phyloP scores from a whole-genome alignment of 108 stramenopile species.

The Skeletonema tropicum region DNA sequence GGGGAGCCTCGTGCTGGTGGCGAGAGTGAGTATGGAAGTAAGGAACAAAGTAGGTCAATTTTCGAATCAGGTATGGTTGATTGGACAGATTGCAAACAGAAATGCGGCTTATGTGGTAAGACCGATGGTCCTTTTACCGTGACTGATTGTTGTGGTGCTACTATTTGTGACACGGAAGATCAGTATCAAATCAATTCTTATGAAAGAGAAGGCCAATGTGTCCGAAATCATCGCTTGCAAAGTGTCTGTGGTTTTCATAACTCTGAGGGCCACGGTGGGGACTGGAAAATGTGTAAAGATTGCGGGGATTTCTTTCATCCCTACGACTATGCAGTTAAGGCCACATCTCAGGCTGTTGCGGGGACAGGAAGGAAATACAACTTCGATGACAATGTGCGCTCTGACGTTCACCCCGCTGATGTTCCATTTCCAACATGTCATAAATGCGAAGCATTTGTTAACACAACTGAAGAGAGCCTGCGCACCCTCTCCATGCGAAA shows the following conservation, averaged over 20 bases:
- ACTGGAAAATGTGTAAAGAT: conserved; percentile 17
- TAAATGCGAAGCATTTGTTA: conserved; percentile 9
- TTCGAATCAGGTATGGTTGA: conserved; percentile 14
- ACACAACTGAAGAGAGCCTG: conserved; percentile 19
- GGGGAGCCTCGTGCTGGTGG: conserved; percentile 8
- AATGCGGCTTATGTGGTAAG: conserved; percentile 19
- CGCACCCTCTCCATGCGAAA: conserved; percentile 14
- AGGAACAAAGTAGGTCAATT: not conserved
- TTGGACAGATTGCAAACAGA: conserved; percentile 9
- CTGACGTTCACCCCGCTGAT: conserved; percentile 20
- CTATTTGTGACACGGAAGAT: conserved; percentile 12
- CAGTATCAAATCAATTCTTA: conserved; percentile 12
- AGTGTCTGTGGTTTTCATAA: conserved; percentile 16
- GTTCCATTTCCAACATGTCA: conserved; percentile 16
- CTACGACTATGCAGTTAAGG: conserved; percentile 17
- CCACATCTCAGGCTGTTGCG: conserved; percentile 15
- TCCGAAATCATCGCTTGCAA: conserved; percentile 18
- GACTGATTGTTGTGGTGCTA: conserved; percentile 12
- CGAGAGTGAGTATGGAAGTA: not conserved
- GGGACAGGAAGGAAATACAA: conserved; percentile 9
- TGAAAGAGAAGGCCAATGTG: conserved; percentile 17
- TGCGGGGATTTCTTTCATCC: conserved; percentile 13
- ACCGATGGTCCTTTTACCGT: conserved; percentile 11
- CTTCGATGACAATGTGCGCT: conserved; percentile 14
- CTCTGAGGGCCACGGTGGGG: conserved; percentile 13